These are phyloP conservation scores for Pseudoperonospora humuli DNA, from an alignment of 352 stramenopile species.

Conservation along the genomic window DNA sequence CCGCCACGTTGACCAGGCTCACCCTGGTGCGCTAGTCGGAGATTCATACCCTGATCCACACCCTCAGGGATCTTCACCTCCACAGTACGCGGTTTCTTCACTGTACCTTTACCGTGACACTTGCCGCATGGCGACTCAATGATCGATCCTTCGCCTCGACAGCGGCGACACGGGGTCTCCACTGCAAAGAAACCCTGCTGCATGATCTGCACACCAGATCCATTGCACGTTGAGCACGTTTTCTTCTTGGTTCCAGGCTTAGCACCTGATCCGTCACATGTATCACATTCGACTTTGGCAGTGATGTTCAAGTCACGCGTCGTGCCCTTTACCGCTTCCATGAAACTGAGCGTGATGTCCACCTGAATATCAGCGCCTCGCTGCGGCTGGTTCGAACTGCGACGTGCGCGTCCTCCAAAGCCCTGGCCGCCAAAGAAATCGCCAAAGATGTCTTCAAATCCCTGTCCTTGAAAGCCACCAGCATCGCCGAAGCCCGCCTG, in stretches of 20 bases:
- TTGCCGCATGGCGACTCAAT: conserved; percentile 78
- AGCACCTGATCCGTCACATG: conserved; percentile 71
- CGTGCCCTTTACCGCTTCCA: conserved; percentile 91
- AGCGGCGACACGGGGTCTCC: conserved; percentile 78
- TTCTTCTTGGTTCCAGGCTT: conserved; percentile 80
- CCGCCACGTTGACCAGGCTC: conserved; percentile 80
- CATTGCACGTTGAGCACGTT: conserved; percentile 74
- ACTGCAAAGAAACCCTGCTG: conserved; percentile 88
- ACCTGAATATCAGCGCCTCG: conserved; percentile 93
- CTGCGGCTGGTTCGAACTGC: conserved; percentile 61
- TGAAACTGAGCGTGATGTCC: conserved; percentile 89
- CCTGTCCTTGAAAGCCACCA: conserved; percentile 54
- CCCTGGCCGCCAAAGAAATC: conserved; percentile 75
- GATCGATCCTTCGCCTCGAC: conserved; percentile 68
- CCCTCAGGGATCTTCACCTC: conserved; percentile 92
- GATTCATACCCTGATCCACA: conserved; percentile 94
- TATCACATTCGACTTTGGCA: conserved; percentile 66
- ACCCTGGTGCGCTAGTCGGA: conserved; percentile 90
- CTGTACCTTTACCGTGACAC: conserved; percentile 68
- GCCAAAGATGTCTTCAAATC: conserved; percentile 89
- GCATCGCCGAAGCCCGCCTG: conserved; percentile 65
- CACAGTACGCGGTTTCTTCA: conserved; percentile 89
- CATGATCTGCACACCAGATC: conserved; percentile 79
- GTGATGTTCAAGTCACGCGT: conserved; percentile 85
- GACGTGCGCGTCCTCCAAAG: conserved; percentile 64